phyloP scores from a whole-genome alignment of 345 rosid species.

The Sisymbrium irio region DNA sequence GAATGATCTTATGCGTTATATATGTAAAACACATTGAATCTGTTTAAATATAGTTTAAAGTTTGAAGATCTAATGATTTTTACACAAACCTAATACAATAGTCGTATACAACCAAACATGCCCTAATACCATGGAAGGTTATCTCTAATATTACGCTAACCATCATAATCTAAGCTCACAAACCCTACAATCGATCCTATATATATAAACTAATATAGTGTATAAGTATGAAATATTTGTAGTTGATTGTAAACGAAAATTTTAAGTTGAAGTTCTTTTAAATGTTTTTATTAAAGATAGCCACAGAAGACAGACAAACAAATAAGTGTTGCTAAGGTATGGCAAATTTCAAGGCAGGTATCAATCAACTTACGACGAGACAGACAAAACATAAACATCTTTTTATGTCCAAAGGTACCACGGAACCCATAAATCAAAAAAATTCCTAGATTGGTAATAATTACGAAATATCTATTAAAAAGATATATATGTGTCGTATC shows the following conservation, averaged over 20 bases:
- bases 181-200: too few species aligned
- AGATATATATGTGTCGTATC: constrained; percentile 2
- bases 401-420: constrained; percentile 33
- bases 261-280: not conserved
- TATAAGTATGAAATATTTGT: not conserved
- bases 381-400: constrained; percentile 22
- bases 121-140: not conserved
- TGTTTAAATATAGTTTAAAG: not conserved
- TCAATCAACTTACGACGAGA: constrained; percentile 30
- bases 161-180: not conserved
- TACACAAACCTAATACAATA: not conserved
- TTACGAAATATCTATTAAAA: constrained; percentile 1
- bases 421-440: constrained; percentile 14
- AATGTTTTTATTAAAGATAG: not conserved
- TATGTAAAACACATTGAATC: not conserved
- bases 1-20: not conserved
- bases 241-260: not conserved
- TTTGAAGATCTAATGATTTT: not conserved
- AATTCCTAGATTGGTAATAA: constrained; percentile 7
- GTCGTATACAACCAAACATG: not conserved
- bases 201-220: not conserved
- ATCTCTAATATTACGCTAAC: not conserved
- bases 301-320: constrained; percentile 10
- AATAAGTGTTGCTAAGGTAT: constrained; percentile 19
- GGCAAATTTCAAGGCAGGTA: constrained; percentile 24